Evolutionary conservation across 805 yeast species (phyloP).

Genomic region (Komagataella phaffii): DNA sequence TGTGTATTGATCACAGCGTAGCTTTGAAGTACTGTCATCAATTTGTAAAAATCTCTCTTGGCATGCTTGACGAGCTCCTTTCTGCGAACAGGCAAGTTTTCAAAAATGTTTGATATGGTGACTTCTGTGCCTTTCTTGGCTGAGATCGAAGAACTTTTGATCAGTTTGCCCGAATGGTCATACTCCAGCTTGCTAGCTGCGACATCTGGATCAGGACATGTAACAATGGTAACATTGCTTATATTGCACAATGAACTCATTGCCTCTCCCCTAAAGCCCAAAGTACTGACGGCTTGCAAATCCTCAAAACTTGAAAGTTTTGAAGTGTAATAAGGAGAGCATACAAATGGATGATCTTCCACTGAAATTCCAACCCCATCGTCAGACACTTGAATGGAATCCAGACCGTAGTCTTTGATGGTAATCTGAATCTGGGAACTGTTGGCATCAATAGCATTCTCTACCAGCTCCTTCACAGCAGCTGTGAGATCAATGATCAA

Average conservation of each 20-base stretch:
- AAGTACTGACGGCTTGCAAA: slow-evolving; percentile 31
- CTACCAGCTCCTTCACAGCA: slow-evolving; percentile 76
- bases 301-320: slow-evolving; percentile 47
- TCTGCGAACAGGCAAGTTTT: slow-evolving; percentile 67
- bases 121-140: slow-evolving; percentile 65
- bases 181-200: slow-evolving; percentile 53
- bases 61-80: slow-evolving; percentile 56
- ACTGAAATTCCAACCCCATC: slow-evolving; percentile 52
- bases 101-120: slow-evolving; percentile 43
- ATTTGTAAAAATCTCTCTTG: slow-evolving; percentile 60
- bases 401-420: slow-evolving; percentile 62
- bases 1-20: slow-evolving; percentile 50
- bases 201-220: slow-evolving; percentile 29
- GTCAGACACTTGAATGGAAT: slow-evolving; percentile 53
- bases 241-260: slow-evolving; percentile 56
- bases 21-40: slow-evolving; percentile 48
- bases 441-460: slow-evolving; percentile 74
- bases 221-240: slow-evolving; percentile 30
- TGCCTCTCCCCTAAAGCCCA: slow-evolving; percentile 80
- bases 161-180: slow-evolving; percentile 39
- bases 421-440: slow-evolving; percentile 54
- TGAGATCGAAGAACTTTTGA: slow-evolving; percentile 20
- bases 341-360: slow-evolving; percentile 37
- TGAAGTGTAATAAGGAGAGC: slow-evolving; percentile 56
- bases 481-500: slow-evolving; percentile 72